Conservation (phyloP, 148 eudicot genomes). For the Suaeda aralocaspica region DNA sequence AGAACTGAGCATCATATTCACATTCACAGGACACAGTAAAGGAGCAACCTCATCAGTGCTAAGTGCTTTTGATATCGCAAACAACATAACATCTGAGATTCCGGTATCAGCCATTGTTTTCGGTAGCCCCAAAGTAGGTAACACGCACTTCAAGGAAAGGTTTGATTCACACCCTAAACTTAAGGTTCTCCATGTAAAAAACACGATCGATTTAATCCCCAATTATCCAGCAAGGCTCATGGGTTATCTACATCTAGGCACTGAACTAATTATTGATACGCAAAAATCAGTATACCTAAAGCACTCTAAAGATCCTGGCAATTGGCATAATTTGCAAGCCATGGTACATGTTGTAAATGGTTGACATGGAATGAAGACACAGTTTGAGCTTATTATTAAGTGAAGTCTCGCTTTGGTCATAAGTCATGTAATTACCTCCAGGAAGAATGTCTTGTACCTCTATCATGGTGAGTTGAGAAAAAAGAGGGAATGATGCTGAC, state of each 20-base stretch:
- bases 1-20: constrained; percentile 37
- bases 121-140: constrained; percentile 70
- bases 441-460: constrained; percentile 67
- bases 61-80: constrained; percentile 63
- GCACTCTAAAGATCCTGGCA: constrained; percentile 57
- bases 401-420: constrained; percentile 69
- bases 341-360: constrained; percentile 56
- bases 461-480: constrained; percentile 80
- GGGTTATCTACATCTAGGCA: constrained; percentile 55
- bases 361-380: constrained; percentile 56
- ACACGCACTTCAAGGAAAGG: constrained; percentile 49
- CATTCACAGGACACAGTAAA: constrained; percentile 55
- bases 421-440: constrained; percentile 59
- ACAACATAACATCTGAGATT: constrained; percentile 43
- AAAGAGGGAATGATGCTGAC: constrained; percentile 64
- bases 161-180: constrained; percentile 41
- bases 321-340: constrained; percentile 78
- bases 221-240: constrained; percentile 51
- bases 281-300: constrained; percentile 55
- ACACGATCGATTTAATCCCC: constrained; percentile 62
- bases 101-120: constrained; percentile 57
- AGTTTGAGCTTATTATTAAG: constrained; percentile 46
- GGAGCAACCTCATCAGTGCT: constrained; percentile 52
- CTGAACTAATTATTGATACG: constrained; percentile 47
- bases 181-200: constrained; percentile 53